Evolutionary conservation across 495 filamentous ascomycete genomes (phyloP).

Genomic region (Melanomma pulvis-pyrius): DNA sequence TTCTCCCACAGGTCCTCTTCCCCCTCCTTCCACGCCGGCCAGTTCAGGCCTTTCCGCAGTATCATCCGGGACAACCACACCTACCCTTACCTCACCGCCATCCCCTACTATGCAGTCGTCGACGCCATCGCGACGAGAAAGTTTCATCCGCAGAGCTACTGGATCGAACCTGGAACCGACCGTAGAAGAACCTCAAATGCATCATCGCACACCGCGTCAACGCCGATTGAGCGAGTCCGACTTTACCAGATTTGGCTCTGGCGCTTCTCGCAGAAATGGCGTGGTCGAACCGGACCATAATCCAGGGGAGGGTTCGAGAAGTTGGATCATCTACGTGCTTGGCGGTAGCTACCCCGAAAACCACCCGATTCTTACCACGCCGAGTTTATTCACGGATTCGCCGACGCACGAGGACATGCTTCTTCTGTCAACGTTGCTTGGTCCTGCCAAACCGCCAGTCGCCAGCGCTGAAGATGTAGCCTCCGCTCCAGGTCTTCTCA

Average conservation of each 20-base stretch:
- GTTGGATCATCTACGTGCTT: constrained; percentile 80
- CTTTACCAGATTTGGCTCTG: constrained; percentile 64
- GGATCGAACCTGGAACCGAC: constrained; percentile 35
- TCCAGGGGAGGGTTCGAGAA: constrained; percentile 54
- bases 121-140: constrained; percentile 38
- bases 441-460: constrained; percentile 74
- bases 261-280: constrained; percentile 65
- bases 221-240: constrained; percentile 66
- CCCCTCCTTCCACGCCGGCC: constrained; percentile 71
- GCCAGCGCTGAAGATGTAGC: constrained; percentile 68
- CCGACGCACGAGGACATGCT: constrained; percentile 83
- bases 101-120: constrained; percentile 35
- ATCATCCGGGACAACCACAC: constrained; percentile 61
- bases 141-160: constrained; percentile 38
- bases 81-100: constrained; percentile 49
- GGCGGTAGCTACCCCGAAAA: constrained; percentile 76
- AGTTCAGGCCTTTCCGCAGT: constrained; percentile 62
- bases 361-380: constrained; percentile 75
- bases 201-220: constrained; percentile 48
- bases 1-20: constrained; percentile 63
- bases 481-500: constrained; percentile 59
- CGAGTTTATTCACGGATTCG: constrained; percentile 76
- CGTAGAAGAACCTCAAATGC: constrained; percentile 42
- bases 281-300: constrained; percentile 67
- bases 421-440: constrained; percentile 69